Base-by-base conservation (phyloP, 352 stramenopile species). In the Pythium sp. region DNA sequence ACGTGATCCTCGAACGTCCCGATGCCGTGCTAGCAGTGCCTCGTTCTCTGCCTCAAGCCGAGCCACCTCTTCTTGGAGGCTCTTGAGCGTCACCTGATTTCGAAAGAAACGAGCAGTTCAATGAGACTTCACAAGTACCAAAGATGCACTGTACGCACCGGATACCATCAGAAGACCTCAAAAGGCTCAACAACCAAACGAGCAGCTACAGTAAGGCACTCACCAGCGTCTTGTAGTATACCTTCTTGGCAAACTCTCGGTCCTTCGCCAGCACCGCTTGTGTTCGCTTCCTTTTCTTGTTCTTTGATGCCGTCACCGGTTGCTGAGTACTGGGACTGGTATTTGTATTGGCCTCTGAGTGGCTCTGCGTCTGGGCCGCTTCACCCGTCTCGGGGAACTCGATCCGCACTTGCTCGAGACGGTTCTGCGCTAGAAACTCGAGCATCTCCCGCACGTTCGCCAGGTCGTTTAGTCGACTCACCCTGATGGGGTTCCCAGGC, bases 181-280 rank as follows among this genome's bases (percentile, higher is more conserved):
- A n/a, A 47, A n/a, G 8, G 36, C 36, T 47, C 34, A 41, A 41
- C 34, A 41, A 14, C 7, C 12, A 47, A 47, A n/a, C 18, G 41
- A 8, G 41, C 14, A n/a, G 18, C 14, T n/a, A 9, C 22, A 46
- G 28, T 7, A 4, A 14, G 4, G 18, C 20, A 26, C 43, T 9
- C 43, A 67, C 62, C 51, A 67, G 51, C 24, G 51, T 67, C 51
- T 67, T 26, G 62, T 67, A 67, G 62, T 67, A 67, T 7, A 47
- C 36, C 34, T 36, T 57, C 49, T 67, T 67, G 34, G 62, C 51
- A 53, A 67, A 67, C 15, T 5, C 53, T 3, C 62, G 62, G 22
- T 56, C 62, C 20, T 55, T 57, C 32, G 18, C 51, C 22, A 36
- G 36, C 26, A 28, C 36, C 9, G 18, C 14, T 1, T n/a, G 24